Evolutionary conservation across 306 rosid genomes (phyloP).

Genomic region (Begonia fuchsioides): DNA sequence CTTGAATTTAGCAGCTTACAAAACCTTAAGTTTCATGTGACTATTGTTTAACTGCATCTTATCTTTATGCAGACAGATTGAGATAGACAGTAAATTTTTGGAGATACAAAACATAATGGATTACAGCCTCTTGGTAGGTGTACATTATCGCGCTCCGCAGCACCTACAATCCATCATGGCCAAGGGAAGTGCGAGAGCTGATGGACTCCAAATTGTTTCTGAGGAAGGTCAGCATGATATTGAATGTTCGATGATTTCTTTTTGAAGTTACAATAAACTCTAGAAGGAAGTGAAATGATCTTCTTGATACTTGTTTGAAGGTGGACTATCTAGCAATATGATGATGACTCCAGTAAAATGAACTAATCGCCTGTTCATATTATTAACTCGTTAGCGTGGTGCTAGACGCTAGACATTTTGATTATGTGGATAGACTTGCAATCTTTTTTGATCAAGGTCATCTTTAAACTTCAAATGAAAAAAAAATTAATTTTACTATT

Average conservation of each 20-base stretch:
- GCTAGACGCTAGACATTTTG: too few relatives aligned
- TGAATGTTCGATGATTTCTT: background rate
- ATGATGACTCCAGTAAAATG: too few relatives aligned
- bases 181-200: slow-evolving; percentile 32
- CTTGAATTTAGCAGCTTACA: background rate
- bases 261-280: too few relatives aligned
- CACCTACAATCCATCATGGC: slow-evolving; percentile 36
- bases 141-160: slow-evolving; percentile 96
- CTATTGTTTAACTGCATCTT: background rate
- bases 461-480: too few relatives aligned
- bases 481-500: too few relatives aligned
- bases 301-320: too few relatives aligned
- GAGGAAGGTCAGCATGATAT: slow-evolving; percentile 68
- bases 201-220: slow-evolving; percentile 71
- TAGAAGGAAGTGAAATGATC: too few relatives aligned
- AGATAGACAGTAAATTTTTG: slow-evolving; percentile 77
- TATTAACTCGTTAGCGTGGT: too few relatives aligned
- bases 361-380: too few relatives aligned
- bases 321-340: too few relatives aligned
- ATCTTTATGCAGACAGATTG: slow-evolving; percentile 60
- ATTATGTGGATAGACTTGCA: too few relatives aligned
- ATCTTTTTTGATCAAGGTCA: too few relatives aligned
- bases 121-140: slow-evolving; percentile 92
- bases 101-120: slow-evolving; percentile 93
- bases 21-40: background rate